A percentile compares a stretch with the other conserved stretches of the same genome.
phyloP scores from a whole-genome alignment of 2,329 filamentous ascomycete genomes.

The Pseudogymnoascus sp. region DNA sequence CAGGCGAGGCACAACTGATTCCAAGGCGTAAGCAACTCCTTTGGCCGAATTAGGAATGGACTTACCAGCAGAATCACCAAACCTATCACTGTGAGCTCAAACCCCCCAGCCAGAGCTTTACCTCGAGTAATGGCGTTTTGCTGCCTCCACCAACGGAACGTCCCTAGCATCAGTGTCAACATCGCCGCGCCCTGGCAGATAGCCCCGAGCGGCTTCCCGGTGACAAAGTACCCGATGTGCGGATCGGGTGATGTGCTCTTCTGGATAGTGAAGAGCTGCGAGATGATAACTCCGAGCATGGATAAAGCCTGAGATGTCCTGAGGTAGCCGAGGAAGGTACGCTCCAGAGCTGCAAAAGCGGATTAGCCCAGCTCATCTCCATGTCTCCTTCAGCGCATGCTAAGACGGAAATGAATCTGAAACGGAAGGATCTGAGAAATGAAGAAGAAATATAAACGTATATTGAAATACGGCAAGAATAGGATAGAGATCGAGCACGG shows the following conservation, averaged over 20 bases:
- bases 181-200: slow-evolving; percentile 37
- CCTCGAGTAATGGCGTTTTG: slow-evolving; percentile 52
- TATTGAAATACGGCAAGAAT: background rate
- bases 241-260: slow-evolving; percentile 28
- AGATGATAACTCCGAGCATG: slow-evolving; percentile 57
- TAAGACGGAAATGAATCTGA: background rate
- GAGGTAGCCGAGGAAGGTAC: slow-evolving; percentile 68
- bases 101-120: slow-evolving; percentile 50
- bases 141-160: slow-evolving; percentile 52
- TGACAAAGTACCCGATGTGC: slow-evolving; percentile 49
- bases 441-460: background rate
- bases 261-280: slow-evolving; percentile 57
- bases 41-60: slow-evolving; percentile 13
- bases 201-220: slow-evolving; percentile 52
- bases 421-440: background rate
- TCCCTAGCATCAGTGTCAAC: slow-evolving; percentile 41
- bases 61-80: slow-evolving; percentile 42
- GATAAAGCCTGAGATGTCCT: slow-evolving; percentile 63
- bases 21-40: background rate
- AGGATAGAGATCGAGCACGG: background rate
- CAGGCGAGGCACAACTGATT: slow-evolving; percentile 18
- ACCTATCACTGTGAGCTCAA: slow-evolving; percentile 48
- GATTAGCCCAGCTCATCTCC: background rate
- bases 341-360: slow-evolving; percentile 56
- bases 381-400: background rate